These are phyloP conservation scores for Ganoderma boninense DNA, from an alignment of 1,284 basidiomycete species.

Conservation along the genomic window DNA sequence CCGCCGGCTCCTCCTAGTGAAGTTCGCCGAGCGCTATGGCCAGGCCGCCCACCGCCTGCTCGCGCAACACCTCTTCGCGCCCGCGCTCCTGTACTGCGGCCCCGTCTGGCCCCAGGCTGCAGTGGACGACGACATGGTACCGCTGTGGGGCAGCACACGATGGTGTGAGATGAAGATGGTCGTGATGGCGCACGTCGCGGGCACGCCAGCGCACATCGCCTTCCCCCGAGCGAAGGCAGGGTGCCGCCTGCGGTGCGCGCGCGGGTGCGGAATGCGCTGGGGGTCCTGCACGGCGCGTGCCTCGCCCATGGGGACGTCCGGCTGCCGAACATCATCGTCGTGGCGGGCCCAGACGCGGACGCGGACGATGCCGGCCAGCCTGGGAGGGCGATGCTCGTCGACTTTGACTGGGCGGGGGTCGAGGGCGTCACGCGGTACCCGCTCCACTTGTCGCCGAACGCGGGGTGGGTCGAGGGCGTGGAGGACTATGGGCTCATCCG, in stretches of 20 bases:
- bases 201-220: neutral
- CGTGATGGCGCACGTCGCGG: conserved; percentile 9
- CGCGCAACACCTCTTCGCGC: neutral
- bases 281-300: neutral
- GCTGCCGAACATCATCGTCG: neutral
- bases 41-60: neutral
- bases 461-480: neutral
- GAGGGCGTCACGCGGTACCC: neutral
- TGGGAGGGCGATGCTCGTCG: neutral
- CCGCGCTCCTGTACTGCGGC: conserved; percentile 3
- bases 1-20: neutral
- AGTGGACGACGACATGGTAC: too few relatives aligned
- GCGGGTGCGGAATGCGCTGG: neutral
- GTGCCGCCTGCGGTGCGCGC: neutral
- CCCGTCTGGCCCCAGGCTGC: neutral
- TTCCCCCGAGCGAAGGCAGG: too few relatives aligned
- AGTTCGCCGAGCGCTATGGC: neutral
- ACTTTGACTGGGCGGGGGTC: neutral
- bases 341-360: neutral
- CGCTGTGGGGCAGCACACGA: too few relatives aligned
- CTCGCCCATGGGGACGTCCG: neutral
- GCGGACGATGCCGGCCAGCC: neutral
- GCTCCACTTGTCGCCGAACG: neutral
- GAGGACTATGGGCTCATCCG: neutral
- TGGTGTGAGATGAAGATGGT: neutral